Evolutionary conservation across 2,329 filamentous ascomycete species (phyloP), one percentile per base, ranked within the genome.

Genomic region (Arthrobotrys pseudoclavata): DNA sequence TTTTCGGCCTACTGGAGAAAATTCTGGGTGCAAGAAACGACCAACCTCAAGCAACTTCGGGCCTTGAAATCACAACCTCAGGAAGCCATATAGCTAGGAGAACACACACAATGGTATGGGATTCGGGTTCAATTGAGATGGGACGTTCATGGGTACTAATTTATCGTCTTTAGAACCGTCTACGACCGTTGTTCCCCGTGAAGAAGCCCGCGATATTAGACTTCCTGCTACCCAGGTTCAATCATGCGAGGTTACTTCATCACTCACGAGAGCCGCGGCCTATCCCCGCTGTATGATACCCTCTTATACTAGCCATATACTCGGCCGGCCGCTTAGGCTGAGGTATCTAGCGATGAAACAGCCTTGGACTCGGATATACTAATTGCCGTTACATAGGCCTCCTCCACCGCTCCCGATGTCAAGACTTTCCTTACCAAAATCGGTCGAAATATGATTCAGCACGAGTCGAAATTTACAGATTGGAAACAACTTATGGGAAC

Each of bases 401-500:
- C 83, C 5, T 85, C 89, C 34, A 77, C 82, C 2, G 83, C 91
- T 29, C 45, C 95, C 94, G 91, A 97, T 83, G 89, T 93, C 47
- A 83, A 87, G 81, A 96, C 94, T 15, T 97, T 99, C 84, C 90
- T 98, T 79, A 93, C 89, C 40, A 87, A 97, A 76, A 97, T 98
- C 84, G 96, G 96, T 81, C 94, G 96, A 79, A 91, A 91, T 81
- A 89, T 97, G 81, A 90, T 88, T 82, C 89, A 91, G 82, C 93
- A 97, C 86, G 89, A 91, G 60, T 87, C 89, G 84, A 98, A 98
- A 84, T 93, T 99, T 81, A 90, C 92, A 1, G 91, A 91, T 10
- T 98, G 96, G 96, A 91, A 96, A 66, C 89, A 92, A 4, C 89
- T 99, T 53, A 98, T 98, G 87, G 90, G 90, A 53, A 87, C 96